Evolutionary conservation across 2,329 filamentous ascomycete genomes (phyloP).

Genomic region (Colletotrichum karsti): DNA sequence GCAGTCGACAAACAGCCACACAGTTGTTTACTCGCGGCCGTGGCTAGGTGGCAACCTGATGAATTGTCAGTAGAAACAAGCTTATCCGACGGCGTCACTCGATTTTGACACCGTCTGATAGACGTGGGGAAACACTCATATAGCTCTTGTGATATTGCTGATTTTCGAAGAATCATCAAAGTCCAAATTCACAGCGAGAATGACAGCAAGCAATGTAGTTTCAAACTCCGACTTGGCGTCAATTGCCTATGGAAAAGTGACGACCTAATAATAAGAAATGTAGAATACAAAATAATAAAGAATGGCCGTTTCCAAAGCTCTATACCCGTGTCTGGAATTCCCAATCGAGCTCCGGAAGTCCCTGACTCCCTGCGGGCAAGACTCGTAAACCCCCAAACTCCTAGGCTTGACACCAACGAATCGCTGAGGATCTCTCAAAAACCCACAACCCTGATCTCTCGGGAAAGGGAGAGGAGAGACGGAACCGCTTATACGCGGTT

Average conservation of each 20-base stretch:
- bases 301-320: conserved; percentile 26
- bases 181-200: too few species aligned
- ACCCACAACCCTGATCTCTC: neutral
- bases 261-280: conserved; percentile 22
- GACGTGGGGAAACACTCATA: neutral
- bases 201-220: too few species aligned
- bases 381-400: conserved; percentile 10
- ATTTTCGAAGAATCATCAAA: neutral
- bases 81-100: neutral
- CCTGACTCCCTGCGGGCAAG: conserved; percentile 17
- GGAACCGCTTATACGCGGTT: conserved; percentile 27
- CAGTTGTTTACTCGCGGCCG: neutral
- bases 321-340: conserved; percentile 24
- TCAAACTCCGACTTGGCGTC: conserved; percentile 26
- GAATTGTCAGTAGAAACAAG: neutral
- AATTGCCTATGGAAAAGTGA: conserved; percentile 24
- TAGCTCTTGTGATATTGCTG: too few species aligned
- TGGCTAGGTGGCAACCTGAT: neutral
- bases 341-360: conserved; percentile 7
- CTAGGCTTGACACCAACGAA: conserved; percentile 13
- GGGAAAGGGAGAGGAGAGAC: neutral
- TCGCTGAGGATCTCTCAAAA: neutral
- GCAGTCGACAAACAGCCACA: neutral
- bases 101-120: too few species aligned
- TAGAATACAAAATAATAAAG: conserved; percentile 20